Evolutionary conservation across 345 rosid species (phyloP), one percentile per base, ranked within the genome.

Genomic region (Corymbia maculata): DNA sequence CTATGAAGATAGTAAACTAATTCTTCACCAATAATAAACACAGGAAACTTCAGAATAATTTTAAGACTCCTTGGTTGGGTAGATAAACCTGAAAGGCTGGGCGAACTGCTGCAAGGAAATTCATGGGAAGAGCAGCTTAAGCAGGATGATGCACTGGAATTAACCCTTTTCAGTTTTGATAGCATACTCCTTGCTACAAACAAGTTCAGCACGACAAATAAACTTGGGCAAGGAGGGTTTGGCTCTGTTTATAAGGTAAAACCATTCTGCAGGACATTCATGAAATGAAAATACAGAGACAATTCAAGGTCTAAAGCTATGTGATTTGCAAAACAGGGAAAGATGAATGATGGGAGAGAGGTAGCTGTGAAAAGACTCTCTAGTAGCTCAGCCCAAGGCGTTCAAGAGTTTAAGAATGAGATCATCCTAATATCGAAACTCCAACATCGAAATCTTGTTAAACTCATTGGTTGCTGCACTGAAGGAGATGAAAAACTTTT

Each of bases 361-460:
- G 91, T 96, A 45, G 98, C 96, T 6, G 94, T 95, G 59, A 96
- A 96, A 90, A 92, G 95, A 88, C 90, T 95, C 11, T 92, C 94
- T 7, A 82, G 92, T 10, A 87, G 79, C 30, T 96, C 98, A 1
- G 92, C 95, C 16, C 96, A 95, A 91, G 98, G 98, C 10, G 55
- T 91, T 1, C 88, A 90, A 85, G 95, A 96, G 84, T 93, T 96
- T 64, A 91, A 88, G 88, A 96, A 93, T 66, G 97, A 96, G 86
- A 94, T 95, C 17, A 61, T 89, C 24, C 89, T 95, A 50, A 93
- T 96, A 42, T 89, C 96, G 1, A 93, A 91, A 86, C 91, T 96
- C 49, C 97, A 94, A 87, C 97, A 96, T 88, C 87, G 93, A 50
- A 94, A 95, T 85, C 92, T 96, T 51, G 97, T 96, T 85, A 94